Base-by-base conservation (phyloP, 1,284 basidiomycete species). In the Mrakiaceae sp. region DNA sequence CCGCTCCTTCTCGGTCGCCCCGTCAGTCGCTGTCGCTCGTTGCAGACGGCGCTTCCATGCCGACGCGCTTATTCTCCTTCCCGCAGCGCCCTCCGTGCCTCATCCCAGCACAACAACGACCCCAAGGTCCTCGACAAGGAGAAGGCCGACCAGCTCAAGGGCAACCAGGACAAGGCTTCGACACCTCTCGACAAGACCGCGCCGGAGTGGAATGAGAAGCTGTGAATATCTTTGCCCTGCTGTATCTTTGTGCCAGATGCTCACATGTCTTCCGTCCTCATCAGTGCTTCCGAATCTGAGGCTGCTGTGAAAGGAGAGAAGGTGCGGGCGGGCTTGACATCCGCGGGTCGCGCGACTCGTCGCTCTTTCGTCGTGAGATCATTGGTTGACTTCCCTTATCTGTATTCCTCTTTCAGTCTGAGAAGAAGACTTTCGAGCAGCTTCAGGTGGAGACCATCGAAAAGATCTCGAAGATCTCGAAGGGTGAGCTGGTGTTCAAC, bases 161-260 rank as follows among this genome's bases (percentile, higher is more conserved):
- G 58, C 7, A 43, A 60, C 46, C 58, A 64, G 53, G 44, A 27
- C 47, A 27, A 27, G 27, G 27, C 40, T 42, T 60, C 53, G 39
- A 47, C 52, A 14, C 64, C 50, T 9, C 52, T 53, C 54, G 49
- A 54, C 14, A 40, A 55, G 7, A 4, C 40, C 52, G 64, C 58
- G 40, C 64, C 64, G n/a, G 58, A 52, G 40, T 64, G 64, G 64
- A 64, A 64, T 53, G 64, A 64, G 53, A 59, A 58, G 39, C 64
- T 64, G 39, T 27, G 27, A 27, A 27, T 27, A 27, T 27, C 27
- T 27, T 27, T 27, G 27, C 27, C 27, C 27, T 27, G 27, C 27
- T 27, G 27, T 27, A 27, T 27, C 27, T 27, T 27, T 27, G 27
- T 27, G 27, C 58, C 64, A 11, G 56, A 49, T 14, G 14, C 56